These are phyloP conservation scores for Fraxinus floribunda DNA, from an alignment of 305 asterid genomes.

Conservation along the genomic window DNA sequence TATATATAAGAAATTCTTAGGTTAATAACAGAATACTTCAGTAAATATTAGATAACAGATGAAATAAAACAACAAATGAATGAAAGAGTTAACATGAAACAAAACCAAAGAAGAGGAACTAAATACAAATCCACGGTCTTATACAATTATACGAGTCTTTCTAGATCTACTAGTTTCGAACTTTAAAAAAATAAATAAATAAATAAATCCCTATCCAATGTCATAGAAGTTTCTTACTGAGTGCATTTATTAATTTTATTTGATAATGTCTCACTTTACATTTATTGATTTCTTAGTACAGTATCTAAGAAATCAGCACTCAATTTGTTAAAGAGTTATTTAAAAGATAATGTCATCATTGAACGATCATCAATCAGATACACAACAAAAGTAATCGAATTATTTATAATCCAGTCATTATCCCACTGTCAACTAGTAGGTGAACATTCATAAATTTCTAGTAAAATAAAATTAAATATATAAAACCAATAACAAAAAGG, in stretches of 20 bases:
- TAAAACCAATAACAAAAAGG: conserved; percentile 8
- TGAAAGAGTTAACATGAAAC: neutral
- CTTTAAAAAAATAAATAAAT: neutral
- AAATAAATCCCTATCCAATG: neutral
- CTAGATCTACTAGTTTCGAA: neutral
- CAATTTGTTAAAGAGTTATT: neutral
- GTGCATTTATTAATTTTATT: neutral
- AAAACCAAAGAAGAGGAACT: neutral
- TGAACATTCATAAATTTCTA: neutral
- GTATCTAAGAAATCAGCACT: neutral
- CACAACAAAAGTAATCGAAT: neutral
- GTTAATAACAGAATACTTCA: neutral
- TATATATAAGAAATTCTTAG: neutral
- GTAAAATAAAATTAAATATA: neutral
- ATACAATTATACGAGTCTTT: neutral
- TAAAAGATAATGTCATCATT: neutral
- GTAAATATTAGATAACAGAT: neutral
- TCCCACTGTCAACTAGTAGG: neutral
- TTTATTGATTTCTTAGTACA: neutral
- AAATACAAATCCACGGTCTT: neutral
- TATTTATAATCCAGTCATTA: neutral
- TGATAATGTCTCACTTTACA: neutral
- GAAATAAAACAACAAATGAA: neutral
- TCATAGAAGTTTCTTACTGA: neutral
- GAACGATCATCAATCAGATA: conserved; percentile 12